Evolutionary conservation across 371 early-diverging fungal species (phyloP), one percentile per base, ranked within the genome.

Genomic region (Apophysomyces trapeziformis): DNA sequence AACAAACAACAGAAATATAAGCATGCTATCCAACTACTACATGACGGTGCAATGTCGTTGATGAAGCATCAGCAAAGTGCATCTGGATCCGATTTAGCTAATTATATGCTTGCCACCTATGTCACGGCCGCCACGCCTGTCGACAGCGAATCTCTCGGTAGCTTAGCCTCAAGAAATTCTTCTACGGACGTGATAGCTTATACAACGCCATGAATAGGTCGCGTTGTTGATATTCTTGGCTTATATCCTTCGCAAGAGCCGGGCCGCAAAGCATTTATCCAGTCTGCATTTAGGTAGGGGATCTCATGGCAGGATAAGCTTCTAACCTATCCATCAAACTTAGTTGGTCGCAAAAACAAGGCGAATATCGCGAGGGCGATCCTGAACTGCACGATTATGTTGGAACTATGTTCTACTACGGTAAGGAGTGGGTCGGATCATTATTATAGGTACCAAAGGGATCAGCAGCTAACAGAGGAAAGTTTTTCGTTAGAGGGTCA

Each of bases 331-430:
- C 21, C 21, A 21, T 21, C 1, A 21, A 21, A 21, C 21, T 21
- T 21, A 89, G 91, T 63, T 94, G 94, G 94, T 83, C 92, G 14
- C 79, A 83, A 61, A 86, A 78, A 63, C 54, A 80, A 44, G 83
- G 88, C 45, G 81, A 85, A 5, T 81, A 74, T 70, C 80, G 83
- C 37, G 85, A 85, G 9, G 96, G 95, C 12, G 96, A 96, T 69
- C 85, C 89, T 35, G 89, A 86, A 65, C 79, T 96, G 44, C 95
- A 96, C 65, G 94, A 96, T 66, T 91, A 88, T 61, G 77, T 94
- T 37, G 97, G 93, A 5, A 82, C 90, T 38, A 77, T 92, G 60
- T 86, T 83, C 71, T 87, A 83, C 70, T 76, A 85, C 63, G 90
- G 87, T 84, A 75, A 70, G 64, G 37, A 39, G 35, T 45, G 12